A percentile compares a stretch with the other conserved stretches of the same genome.
phyloP scores from a whole-genome alignment of 2,329 filamentous ascomycete species.

The Paraconiothyrium brasiliense region DNA sequence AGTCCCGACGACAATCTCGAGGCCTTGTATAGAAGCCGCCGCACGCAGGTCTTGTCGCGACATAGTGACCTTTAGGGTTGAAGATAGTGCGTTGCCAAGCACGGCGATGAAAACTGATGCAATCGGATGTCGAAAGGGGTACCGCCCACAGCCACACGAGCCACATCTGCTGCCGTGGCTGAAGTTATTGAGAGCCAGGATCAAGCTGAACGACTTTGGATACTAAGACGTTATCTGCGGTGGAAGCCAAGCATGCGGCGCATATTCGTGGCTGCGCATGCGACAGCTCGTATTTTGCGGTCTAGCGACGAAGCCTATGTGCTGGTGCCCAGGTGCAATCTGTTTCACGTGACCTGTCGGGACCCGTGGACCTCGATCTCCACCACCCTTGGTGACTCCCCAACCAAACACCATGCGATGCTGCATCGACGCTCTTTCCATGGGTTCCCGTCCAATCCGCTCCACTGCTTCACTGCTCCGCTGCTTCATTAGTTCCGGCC shows the following conservation, averaged over 20 bases:
- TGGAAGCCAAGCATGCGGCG: neutral
- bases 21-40: constrained; percentile 1
- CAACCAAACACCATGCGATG: neutral
- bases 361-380: neutral
- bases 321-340: neutral
- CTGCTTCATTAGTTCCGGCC: neutral
- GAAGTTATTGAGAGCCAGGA: neutral
- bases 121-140: neutral
- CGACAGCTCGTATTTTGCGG: too few species aligned
- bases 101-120: neutral
- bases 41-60: neutral
- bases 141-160: neutral
- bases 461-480: neutral
- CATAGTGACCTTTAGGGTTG: neutral
- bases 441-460: neutral
- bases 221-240: neutral
- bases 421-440: neutral
- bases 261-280: too few species aligned
- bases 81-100: neutral
- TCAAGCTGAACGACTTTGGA: neutral
- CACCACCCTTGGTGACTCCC: neutral
- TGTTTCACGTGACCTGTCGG: neutral
- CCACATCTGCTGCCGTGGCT: constrained; percentile 2
- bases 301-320: too few species aligned
- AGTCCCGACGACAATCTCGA: neutral